A percentile compares a stretch with the other conserved stretches of the same genome.
Evolutionary conservation across 2,329 filamentous ascomycete species (phyloP).

Genomic region (Hypoxylon sp.): DNA sequence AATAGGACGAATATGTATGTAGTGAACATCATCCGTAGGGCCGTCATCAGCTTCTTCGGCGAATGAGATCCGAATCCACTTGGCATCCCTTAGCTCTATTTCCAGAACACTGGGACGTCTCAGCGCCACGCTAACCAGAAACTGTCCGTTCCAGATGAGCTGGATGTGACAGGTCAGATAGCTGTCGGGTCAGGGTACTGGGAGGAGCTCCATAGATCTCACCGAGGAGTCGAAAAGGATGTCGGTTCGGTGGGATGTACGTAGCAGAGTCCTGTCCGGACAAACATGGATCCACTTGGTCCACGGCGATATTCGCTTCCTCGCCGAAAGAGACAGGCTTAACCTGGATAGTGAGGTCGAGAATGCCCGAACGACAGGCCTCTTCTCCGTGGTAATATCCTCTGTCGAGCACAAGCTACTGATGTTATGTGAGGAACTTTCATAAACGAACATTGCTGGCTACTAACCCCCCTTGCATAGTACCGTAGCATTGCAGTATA

Average conservation of each 20-base stretch:
- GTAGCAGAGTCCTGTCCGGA: conserved; percentile 10
- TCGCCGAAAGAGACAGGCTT: conserved; percentile 19
- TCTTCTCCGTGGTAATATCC: conserved; percentile 29
- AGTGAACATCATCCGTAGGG: conserved; percentile 19
- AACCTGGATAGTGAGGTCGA: conserved; percentile 25
- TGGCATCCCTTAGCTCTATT: conserved; percentile 39
- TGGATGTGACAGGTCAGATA: conserved; percentile 38
- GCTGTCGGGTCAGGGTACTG: conserved; percentile 30
- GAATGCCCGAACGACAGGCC: conserved; percentile 30
- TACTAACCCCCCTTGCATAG: conserved; percentile 21
- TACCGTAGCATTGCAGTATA: conserved; percentile 29
- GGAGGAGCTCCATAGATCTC: conserved; percentile 32
- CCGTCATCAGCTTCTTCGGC: conserved; percentile 26
- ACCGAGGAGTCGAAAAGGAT: conserved; percentile 31
- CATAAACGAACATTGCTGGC: conserved; percentile 20
- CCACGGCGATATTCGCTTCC: conserved; percentile 9
- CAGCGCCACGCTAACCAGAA: conserved; percentile 38
- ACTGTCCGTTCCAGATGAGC: conserved; percentile 24
- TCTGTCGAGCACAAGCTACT: conserved; percentile 16
- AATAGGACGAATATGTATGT: not conserved
- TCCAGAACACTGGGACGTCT: conserved; percentile 43
- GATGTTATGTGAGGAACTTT: conserved; percentile 19
- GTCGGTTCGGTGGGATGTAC: conserved; percentile 24
- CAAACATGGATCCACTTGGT: conserved; percentile 27
- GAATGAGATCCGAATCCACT: conserved; percentile 40